Percentiles rank a stretch among this genome's conserved stretches.
These are phyloP conservation scores for Vararia minispora DNA, from an alignment of 768 basidiomycete species.

Conservation along the genomic window DNA sequence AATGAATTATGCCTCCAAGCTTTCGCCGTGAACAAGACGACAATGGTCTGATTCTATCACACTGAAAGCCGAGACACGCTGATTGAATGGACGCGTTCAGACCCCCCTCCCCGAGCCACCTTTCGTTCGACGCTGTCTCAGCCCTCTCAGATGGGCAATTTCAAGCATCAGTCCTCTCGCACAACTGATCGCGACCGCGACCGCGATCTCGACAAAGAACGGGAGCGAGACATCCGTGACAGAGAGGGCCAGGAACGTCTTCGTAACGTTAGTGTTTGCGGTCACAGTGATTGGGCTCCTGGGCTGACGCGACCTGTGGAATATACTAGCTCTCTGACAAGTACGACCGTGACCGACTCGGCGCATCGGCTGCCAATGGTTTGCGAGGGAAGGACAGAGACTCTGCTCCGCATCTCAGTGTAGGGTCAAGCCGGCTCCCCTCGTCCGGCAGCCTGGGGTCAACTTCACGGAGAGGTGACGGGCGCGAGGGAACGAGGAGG, in stretches of 20 bases:
- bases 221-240: slow-evolving; percentile 48
- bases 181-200: slow-evolving; percentile 41
- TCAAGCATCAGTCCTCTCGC: slow-evolving; percentile 79
- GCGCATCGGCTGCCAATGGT: slow-evolving; percentile 33
- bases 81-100: slow-evolving; percentile 20
- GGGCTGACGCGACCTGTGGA: slow-evolving; percentile 5
- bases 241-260: slow-evolving; percentile 72
- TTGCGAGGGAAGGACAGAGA: slow-evolving; percentile 62
- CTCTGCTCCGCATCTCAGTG: slow-evolving; percentile 42
- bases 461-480: slow-evolving; percentile 43
- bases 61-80: too few relatives aligned
- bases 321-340: slow-evolving; percentile 85
- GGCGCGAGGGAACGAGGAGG: slow-evolving; percentile 50
- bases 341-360: slow-evolving; percentile 73
- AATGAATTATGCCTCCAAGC: slow-evolving; percentile 26
- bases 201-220: slow-evolving; percentile 31
- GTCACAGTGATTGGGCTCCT: background rate
- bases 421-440: slow-evolving; percentile 30
- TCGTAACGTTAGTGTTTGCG: slow-evolving; percentile 47
- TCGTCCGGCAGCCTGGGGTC: slow-evolving; percentile 21
- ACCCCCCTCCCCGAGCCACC: slow-evolving; percentile 47
- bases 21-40: slow-evolving; percentile 74
- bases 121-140: slow-evolving; percentile 68
- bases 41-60: slow-evolving; percentile 33
- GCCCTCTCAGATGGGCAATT: slow-evolving; percentile 89